Conservation (phyloP, 495 filamentous ascomycete species). For the Penicillium macrosclerotiorum region DNA sequence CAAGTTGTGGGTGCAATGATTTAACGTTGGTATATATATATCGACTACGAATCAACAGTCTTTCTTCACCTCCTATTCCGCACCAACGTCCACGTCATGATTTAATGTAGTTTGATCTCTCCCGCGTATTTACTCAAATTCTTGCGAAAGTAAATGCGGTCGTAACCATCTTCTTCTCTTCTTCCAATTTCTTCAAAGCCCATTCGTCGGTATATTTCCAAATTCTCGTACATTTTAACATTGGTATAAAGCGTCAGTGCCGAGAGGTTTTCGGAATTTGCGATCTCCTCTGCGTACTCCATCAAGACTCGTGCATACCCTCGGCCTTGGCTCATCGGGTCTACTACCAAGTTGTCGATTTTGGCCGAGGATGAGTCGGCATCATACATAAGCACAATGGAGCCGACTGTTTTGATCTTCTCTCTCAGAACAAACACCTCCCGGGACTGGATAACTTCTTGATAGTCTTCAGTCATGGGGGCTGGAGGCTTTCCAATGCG, state of each 20-base stretch:
- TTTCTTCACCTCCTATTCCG: no score
- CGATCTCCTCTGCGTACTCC: conserved; percentile 14
- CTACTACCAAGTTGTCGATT: conserved; percentile 34
- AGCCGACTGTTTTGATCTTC: conserved; percentile 7
- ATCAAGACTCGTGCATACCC: conserved; percentile 34
- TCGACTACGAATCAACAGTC: no score
- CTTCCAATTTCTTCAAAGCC: conserved; percentile 33
- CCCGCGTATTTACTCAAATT: no score
- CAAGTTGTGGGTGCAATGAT: no score
- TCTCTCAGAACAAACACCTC: conserved; percentile 16
- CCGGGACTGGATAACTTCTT: conserved; percentile 12
- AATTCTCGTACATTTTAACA: conserved; percentile 39
- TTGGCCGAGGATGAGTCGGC: conserved; percentile 11
- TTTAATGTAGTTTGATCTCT: no score
- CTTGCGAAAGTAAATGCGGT: conserved; percentile 29
- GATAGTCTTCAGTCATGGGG: conserved; percentile 32
- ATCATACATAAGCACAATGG: conserved; percentile 10
- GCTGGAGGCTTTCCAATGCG: conserved; percentile 37
- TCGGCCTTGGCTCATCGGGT: conserved; percentile 23
- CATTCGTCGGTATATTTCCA: conserved; percentile 29
- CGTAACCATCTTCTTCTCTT: conserved; percentile 28
- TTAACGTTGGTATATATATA: no score
- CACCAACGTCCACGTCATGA: no score
- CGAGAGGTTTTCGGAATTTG: background rate
- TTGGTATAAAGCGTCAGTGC: conserved; percentile 33